Conservation (phyloP, 129 eudicot genomes). For the Cynara cardunculus region DNA sequence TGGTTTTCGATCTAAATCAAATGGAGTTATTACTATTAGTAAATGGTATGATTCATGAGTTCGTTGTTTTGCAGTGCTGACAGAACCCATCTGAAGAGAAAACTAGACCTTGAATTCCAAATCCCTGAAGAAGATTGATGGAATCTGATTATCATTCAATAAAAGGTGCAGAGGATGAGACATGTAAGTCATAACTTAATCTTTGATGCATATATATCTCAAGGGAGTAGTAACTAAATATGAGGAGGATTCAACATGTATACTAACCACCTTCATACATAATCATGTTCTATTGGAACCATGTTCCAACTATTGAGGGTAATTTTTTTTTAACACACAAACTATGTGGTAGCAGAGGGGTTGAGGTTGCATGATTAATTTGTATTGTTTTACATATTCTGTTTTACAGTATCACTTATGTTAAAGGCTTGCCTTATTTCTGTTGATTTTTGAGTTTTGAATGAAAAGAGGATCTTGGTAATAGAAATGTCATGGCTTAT, state of each 20-base stretch:
- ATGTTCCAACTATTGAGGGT: not conserved
- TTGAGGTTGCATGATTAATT: not conserved
- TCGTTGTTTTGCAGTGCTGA: constrained; percentile 67
- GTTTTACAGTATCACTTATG: not conserved
- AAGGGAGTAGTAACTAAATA: not conserved
- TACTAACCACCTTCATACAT: not conserved
- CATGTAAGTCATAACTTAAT: not conserved
- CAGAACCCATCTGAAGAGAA: constrained; percentile 82
- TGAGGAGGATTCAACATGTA: not conserved
- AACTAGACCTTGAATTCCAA: constrained; percentile 85
- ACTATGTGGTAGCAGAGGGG: not conserved
- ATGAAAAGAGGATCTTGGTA: not conserved
- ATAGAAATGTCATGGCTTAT: not conserved
- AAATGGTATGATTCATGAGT: not conserved
- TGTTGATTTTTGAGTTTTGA: not conserved
- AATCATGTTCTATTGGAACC: not conserved
- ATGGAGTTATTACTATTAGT: not conserved
- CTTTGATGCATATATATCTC: not conserved
- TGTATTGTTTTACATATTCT: not conserved
- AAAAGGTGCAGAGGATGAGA: not conserved
- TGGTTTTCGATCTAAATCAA: no score
- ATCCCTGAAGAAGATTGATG: constrained; percentile 62
- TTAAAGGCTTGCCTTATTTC: not conserved
- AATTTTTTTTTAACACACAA: not conserved
- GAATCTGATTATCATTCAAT: not conserved